Conservation (phyloP, 257 asterid genomes). For the Mentha longifolia region DNA sequence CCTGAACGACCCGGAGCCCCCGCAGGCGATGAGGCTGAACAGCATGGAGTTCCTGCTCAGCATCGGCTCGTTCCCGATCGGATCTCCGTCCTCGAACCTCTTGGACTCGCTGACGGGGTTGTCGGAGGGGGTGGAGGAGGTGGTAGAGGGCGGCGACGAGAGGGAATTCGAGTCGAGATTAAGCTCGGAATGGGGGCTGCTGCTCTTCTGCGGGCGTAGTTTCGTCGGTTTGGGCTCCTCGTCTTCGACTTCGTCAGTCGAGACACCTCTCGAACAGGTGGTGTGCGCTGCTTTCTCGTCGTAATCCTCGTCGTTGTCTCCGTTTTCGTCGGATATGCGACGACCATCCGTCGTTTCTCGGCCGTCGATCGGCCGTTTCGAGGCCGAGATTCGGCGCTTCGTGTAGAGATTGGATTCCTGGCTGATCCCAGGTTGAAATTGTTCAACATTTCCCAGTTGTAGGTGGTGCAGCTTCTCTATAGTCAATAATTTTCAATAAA, state of each 20-base stretch:
- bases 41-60: slow-evolving; percentile 70
- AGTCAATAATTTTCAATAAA: neutral
- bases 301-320: slow-evolving; percentile 44
- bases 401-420: slow-evolving; percentile 36
- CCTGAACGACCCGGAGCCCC: slow-evolving; percentile 71
- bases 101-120: slow-evolving; percentile 35
- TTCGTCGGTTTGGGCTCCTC: slow-evolving; percentile 31
- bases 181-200: slow-evolving; percentile 38
- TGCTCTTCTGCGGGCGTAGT: slow-evolving; percentile 1
- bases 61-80: slow-evolving; percentile 55
- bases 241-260: slow-evolving; percentile 53
- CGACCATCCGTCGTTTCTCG: slow-evolving; percentile 32
- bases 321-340: slow-evolving; percentile 14
- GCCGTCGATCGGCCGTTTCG: slow-evolving; percentile 35
- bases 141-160: slow-evolving; percentile 69
- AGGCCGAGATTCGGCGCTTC: slow-evolving; percentile 42
- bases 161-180: slow-evolving; percentile 33
- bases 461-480: slow-evolving; percentile 61
- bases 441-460: slow-evolving; percentile 32
- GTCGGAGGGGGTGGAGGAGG: slow-evolving; percentile 69
- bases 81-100: slow-evolving; percentile 67
- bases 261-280: slow-evolving; percentile 63
- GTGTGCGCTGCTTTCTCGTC: slow-evolving; percentile 46
- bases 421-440: slow-evolving; percentile 21
- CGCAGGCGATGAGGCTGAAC: slow-evolving; percentile 76